Evolutionary conservation across 257 asterid genomes (phyloP), one percentile per base, ranked within the genome.

Genomic region (Voacanga thouarsii): DNA sequence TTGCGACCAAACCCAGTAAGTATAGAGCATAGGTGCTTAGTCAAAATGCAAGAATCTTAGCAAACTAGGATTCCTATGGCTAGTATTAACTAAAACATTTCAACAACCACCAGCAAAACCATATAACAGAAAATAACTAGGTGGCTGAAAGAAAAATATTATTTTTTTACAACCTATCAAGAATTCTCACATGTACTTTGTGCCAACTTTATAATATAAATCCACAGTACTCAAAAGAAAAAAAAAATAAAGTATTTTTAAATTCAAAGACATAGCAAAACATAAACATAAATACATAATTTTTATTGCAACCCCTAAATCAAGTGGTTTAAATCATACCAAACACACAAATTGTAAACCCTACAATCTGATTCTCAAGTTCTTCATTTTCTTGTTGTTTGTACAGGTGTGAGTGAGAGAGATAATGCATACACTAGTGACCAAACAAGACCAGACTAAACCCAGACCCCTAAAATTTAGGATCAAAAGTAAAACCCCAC

Each of bases 331-430:
- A 41, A 53, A 28, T 12, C 2, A 19, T 18, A 70, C 28, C 18
- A 45, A 45, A 59, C 57, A 57, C n/a, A 56, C 26, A 64, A 72
- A 50, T 53, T 65, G 57, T 50, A 72, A 81, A 73, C 82, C 84
- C 84, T 77, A 77, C 30, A 77, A 51, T 49, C 41, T 43, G 19
- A 81, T 64, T 65, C 26, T 60, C 43, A 19, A 57, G 78, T 33
- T 45, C 71, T 44, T 39, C 9, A 24, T 12, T 64, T 65, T 23
- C 3, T 30, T 57, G 49, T 28, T 44, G 18, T 10, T 50, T 50
- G 71, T 24, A 26, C 5, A 60, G 23, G 37, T 51, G 56, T 66
- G 43, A 5, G 55, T 65, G 80, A 76, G 79, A 76, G 7, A 49
- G 79, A 30, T 75, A 76, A 76, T 44, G 74, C 37, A 72, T 1